A percentile compares a stretch with the other conserved stretches of the same genome.
Conservation (phyloP, 2,329 filamentous ascomycete genomes). For the Neopestalotiopsis clavispora region DNA sequence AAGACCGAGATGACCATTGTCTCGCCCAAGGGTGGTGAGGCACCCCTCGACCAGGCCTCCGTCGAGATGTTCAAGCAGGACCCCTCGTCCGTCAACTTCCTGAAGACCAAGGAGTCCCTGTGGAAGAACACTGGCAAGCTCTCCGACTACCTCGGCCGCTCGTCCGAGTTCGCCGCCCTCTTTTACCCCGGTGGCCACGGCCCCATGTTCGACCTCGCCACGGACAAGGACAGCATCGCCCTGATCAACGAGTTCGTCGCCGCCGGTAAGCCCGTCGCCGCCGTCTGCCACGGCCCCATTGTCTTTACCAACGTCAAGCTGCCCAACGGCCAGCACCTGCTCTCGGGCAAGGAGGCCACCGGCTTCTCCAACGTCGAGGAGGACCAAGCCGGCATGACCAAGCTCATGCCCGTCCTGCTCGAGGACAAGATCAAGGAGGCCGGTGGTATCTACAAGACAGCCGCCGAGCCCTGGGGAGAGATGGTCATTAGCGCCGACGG, state of each 20-base stretch:
- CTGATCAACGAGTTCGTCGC: conserved; percentile 67
- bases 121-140: conserved; percentile 70
- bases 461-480: conserved; percentile 52
- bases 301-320: conserved; percentile 64
- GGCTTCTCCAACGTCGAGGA: conserved; percentile 65
- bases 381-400: conserved; percentile 44
- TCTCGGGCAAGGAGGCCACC: conserved; percentile 62
- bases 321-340: conserved; percentile 54
- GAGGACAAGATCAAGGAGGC: conserved; percentile 58
- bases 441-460: conserved; percentile 62
- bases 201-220: conserved; percentile 71
- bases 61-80: conserved; percentile 61
- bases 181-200: conserved; percentile 65
- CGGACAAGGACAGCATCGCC: conserved; percentile 59
- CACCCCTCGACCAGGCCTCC: conserved; percentile 65
- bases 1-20: conserved; percentile 62
- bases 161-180: conserved; percentile 66
- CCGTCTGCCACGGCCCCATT: conserved; percentile 73
- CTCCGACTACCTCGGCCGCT: conserved; percentile 58
- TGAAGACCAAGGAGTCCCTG: conserved; percentile 58
- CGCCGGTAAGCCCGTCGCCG: conserved; percentile 65
- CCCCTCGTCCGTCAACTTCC: conserved; percentile 56
- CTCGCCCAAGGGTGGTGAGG: conserved; percentile 65
- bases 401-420: conserved; percentile 63
- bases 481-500: conserved; percentile 51